Evolutionary conservation across 225 moss, liverwort and hornwort species (phyloP).

Genomic region (Antitrichia curtipendula): DNA sequence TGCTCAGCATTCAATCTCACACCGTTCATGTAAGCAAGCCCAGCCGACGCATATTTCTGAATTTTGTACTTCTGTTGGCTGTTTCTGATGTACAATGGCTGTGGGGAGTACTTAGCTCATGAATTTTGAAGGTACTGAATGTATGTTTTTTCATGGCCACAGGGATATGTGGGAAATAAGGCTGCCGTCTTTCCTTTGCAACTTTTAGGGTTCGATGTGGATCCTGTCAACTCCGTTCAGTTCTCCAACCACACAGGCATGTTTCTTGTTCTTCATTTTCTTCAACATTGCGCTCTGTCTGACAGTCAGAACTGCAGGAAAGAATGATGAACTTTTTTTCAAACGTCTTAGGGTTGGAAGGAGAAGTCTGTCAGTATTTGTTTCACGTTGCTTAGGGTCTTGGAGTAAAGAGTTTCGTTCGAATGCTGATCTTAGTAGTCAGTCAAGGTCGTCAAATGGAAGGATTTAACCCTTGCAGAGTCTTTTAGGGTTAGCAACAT

Average conservation of each 20-base stretch:
- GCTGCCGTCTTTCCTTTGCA: slow-evolving; percentile 92
- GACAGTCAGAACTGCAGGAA: not conserved
- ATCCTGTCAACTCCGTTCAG: slow-evolving; percentile 93
- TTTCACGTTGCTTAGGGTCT: not conserved
- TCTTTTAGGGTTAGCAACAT: not conserved
- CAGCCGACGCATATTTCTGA: not conserved
- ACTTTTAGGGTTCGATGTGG: slow-evolving; percentile 85
- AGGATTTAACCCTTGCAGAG: not conserved
- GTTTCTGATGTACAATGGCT: not conserved
- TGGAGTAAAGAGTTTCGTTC: not conserved
- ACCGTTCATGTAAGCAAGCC: slow-evolving; percentile 64
- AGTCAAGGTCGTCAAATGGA: not conserved
- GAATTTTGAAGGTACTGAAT: not conserved
- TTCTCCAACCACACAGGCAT: slow-evolving; percentile 99
- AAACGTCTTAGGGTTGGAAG: not conserved
- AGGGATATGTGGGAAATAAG: slow-evolving; percentile 98
- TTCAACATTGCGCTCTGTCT: not conserved
- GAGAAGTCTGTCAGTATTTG: not conserved
- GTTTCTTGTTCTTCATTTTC: not conserved
- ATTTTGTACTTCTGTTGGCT: not conserved
- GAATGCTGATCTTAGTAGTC: not conserved
- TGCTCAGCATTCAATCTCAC: slow-evolving; percentile 95
- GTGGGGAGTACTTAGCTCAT: not conserved
- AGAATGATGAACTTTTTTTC: not conserved
- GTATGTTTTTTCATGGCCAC: not conserved